Percentiles rank a stretch among this genome's conserved stretches.
These are phyloP conservation scores for Phytophthora europaea DNA, from an alignment of 352 stramenopile species.

Conservation along the genomic window DNA sequence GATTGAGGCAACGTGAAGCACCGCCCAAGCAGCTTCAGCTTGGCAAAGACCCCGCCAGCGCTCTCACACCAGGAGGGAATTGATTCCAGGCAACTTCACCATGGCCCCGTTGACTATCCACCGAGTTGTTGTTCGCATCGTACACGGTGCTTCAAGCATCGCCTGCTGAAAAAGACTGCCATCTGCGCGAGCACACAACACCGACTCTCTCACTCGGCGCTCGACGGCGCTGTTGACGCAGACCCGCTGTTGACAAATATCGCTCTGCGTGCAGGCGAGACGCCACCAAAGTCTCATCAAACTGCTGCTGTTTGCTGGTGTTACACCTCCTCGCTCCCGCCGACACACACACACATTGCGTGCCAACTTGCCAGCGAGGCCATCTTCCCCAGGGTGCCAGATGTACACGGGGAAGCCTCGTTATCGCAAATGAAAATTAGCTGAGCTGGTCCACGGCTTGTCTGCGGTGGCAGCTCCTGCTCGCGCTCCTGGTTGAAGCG, in stretches of 20 bases:
- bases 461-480: constrained; percentile 15
- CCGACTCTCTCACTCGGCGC: constrained; percentile 20
- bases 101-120: constrained; percentile 14
- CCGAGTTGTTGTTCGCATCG: constrained; percentile 20
- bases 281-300: background rate
- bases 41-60: constrained; percentile 5
- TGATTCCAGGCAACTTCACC: constrained; percentile 3
- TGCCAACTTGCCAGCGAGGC: background rate
- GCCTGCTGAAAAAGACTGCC: constrained; percentile 32
- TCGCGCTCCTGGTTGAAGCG: constrained; percentile 6
- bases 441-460: constrained; percentile 24
- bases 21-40: constrained; percentile 30
- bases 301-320: too few relatives aligned
- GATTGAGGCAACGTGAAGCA: constrained; percentile 29
- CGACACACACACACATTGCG: constrained; percentile 1
- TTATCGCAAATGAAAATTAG: constrained; percentile 15
- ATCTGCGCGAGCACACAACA: constrained; percentile 26
- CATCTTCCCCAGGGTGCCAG: constrained; percentile 6
- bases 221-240: constrained; percentile 11
- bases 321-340: too few relatives aligned
- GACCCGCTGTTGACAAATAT: constrained; percentile 17
- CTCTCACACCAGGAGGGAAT: too few relatives aligned
- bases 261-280: constrained; percentile 9
- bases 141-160: constrained; percentile 16
- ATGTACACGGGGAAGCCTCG: constrained; percentile 20